Conservation (phyloP, 2,329 filamentous ascomycete genomes). For the Aspergillus sp. region DNA sequence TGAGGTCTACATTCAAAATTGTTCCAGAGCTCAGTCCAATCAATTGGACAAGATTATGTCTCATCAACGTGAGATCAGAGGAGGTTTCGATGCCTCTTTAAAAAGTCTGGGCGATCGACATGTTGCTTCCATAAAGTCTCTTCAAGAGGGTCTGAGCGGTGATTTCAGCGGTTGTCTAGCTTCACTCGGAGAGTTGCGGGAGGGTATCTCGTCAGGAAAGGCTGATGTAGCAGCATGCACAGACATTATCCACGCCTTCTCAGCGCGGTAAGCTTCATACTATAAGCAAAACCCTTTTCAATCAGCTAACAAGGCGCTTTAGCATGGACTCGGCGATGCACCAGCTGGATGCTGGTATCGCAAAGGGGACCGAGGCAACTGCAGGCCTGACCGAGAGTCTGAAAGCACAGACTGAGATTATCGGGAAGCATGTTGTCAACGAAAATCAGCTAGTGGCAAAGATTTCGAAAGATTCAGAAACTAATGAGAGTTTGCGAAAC, state of each 20-base stretch:
- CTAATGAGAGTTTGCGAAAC: conserved; percentile 21
- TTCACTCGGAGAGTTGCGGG: conserved; percentile 19
- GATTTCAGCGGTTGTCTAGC: conserved; percentile 18
- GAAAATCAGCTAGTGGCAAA: conserved; percentile 24
- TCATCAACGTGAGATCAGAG: conserved; percentile 27
- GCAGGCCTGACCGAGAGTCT: conserved; percentile 15
- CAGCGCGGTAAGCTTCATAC: conserved; percentile 25
- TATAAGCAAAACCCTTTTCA: no score
- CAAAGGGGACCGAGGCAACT: conserved; percentile 20
- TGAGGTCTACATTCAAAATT: conserved; percentile 36
- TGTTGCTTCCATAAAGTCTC: conserved; percentile 13
- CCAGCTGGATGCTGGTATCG: conserved; percentile 19
- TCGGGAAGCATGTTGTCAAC: conserved; percentile 21
- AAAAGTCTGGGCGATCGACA: conserved; percentile 17
- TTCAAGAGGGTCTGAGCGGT: conserved; percentile 19
- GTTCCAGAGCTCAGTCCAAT: conserved; percentile 24
- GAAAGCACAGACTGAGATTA: conserved; percentile 24
- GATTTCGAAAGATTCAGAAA: conserved; percentile 23
- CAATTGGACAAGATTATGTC: conserved; percentile 23
- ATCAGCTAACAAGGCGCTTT: background rate
- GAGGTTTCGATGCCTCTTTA: conserved; percentile 22
- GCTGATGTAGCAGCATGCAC: conserved; percentile 22
- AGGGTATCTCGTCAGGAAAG: conserved; percentile 18
- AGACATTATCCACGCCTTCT: conserved; percentile 17
- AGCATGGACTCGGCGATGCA: conserved; percentile 27